Conservation (phyloP, 2,329 filamentous ascomycete species). For the Apiospora rasikravindrae region DNA sequence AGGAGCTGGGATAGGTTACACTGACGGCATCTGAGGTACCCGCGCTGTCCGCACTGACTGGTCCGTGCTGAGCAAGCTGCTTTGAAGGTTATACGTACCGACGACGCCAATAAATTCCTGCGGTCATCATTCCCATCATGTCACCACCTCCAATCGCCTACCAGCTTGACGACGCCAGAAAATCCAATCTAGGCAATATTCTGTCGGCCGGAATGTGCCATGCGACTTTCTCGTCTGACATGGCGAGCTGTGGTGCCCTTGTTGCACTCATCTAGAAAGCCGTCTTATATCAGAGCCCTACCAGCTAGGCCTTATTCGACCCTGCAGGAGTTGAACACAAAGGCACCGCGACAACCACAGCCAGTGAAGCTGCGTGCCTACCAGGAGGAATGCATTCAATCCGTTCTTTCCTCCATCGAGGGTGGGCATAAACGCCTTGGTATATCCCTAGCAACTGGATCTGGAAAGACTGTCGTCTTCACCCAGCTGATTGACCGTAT, state of each 20-base stretch:
- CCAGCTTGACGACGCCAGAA: background rate
- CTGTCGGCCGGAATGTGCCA: background rate
- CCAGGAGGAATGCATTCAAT: conserved; percentile 89
- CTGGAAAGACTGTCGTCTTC: conserved; percentile 95
- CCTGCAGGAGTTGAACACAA: conserved; percentile 21
- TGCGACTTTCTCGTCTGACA: background rate
- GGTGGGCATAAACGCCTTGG: conserved; percentile 80
- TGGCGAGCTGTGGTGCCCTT: background rate
- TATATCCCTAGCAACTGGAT: conserved; percentile 84
- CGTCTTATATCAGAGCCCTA: background rate
- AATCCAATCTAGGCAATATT: background rate
- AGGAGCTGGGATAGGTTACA: background rate
- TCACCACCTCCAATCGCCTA: background rate
- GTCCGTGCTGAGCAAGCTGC: background rate
- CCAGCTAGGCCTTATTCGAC: conserved; percentile 14
- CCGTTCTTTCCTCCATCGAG: conserved; percentile 72
- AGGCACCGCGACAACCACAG: conserved; percentile 1
- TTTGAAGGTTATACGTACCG: background rate
- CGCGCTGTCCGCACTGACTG: background rate
- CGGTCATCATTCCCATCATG: background rate
- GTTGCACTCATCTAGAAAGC: background rate
- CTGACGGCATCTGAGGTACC: too few species aligned
- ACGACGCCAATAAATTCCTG: background rate
- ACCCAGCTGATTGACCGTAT: conserved; percentile 90
- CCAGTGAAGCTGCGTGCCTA: conserved; percentile 74